Evolutionary conservation across 208 protist species (phyloP).

Genomic region (Trypanosoma conorhini): DNA sequence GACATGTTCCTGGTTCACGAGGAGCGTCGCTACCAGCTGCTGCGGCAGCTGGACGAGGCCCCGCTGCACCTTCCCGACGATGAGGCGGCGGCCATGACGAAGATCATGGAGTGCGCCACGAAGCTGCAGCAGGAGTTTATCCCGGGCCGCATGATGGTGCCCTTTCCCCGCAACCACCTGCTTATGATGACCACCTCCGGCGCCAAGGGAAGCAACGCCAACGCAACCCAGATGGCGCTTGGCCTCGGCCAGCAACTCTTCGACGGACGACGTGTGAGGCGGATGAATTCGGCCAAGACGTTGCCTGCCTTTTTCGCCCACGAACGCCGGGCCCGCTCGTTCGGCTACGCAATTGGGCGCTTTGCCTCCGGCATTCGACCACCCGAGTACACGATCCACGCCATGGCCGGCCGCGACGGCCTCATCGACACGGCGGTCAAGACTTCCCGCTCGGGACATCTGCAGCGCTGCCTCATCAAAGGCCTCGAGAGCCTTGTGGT

Average conservation of each 20-base stretch:
- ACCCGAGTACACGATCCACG: slow-evolving; percentile 99
- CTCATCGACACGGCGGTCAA: slow-evolving; percentile 99
- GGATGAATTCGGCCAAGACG: slow-evolving; percentile 98
- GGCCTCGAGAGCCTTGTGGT: slow-evolving; percentile 94
- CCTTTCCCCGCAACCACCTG: slow-evolving; percentile 98
- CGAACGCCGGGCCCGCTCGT: slow-evolving; percentile 75
- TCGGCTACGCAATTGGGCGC: slow-evolving; percentile 92
- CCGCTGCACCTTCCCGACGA: slow-evolving; percentile 73
- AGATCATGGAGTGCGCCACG: slow-evolving; percentile 78
- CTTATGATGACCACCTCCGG: slow-evolving; percentile 98
- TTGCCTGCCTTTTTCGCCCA: slow-evolving; percentile 91
- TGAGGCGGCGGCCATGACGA: slow-evolving; percentile 74
- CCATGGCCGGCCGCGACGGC: slow-evolving; percentile 99
- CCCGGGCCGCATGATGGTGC: slow-evolving; percentile 81
- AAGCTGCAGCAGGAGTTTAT: slow-evolving; percentile 91
- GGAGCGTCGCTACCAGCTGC: slow-evolving; percentile 56
- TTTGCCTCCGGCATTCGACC: slow-evolving; percentile 99
- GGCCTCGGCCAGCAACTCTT: slow-evolving; percentile 98
- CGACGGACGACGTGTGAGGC: slow-evolving; percentile 96
- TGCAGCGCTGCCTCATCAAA: slow-evolving; percentile 98
- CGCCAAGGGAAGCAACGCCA: slow-evolving; percentile 99
- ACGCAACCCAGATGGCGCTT: slow-evolving; percentile 98
- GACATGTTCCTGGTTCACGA: slow-evolving; percentile 95
- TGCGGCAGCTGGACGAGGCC: slow-evolving; percentile 81
- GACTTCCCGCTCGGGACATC: slow-evolving; percentile 98